Evolutionary conservation across 441 rosid species (phyloP).

Genomic region (Cnidoscolus chayamansa): DNA sequence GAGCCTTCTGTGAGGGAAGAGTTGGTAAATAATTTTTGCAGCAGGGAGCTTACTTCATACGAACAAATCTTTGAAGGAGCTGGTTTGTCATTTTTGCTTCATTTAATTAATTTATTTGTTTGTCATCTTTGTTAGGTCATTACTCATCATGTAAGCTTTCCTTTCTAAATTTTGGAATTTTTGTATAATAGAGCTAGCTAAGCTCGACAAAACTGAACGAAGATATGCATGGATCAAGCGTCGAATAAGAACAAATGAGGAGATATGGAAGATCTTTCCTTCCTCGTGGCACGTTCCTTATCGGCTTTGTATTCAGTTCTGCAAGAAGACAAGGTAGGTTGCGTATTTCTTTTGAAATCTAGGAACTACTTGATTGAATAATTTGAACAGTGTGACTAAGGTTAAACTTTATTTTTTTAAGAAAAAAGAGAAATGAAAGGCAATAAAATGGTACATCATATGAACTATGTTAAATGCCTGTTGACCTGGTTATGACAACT

Average conservation of each 20-base stretch:
- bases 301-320: conserved; percentile 90
- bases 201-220: conserved; percentile 94
- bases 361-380: not conserved
- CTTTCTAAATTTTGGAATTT: conserved; percentile 17
- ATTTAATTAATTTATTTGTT: not conserved
- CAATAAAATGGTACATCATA: not conserved
- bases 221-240: conserved; percentile 99
- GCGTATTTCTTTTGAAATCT: not conserved
- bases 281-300: conserved; percentile 96
- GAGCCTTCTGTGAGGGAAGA: conserved; percentile 99
- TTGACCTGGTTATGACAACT: not conserved
- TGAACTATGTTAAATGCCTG: not conserved
- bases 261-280: conserved; percentile 97
- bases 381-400: not conserved
- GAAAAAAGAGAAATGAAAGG: not conserved
- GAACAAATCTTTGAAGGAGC: conserved; percentile 99
- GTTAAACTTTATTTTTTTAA: not conserved
- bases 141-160: conserved; percentile 8
- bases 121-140: not conserved
- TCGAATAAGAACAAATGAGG: conserved; percentile 94
- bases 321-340: conserved; percentile 86
- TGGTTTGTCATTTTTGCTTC: conserved; percentile 47
- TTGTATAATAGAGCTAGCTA: conserved; percentile 72
- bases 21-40: conserved; percentile 96
- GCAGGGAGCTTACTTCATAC: conserved; percentile 95